Conservation (phyloP, 306 rosid genomes). For the Gastrolobium bilobum region DNA sequence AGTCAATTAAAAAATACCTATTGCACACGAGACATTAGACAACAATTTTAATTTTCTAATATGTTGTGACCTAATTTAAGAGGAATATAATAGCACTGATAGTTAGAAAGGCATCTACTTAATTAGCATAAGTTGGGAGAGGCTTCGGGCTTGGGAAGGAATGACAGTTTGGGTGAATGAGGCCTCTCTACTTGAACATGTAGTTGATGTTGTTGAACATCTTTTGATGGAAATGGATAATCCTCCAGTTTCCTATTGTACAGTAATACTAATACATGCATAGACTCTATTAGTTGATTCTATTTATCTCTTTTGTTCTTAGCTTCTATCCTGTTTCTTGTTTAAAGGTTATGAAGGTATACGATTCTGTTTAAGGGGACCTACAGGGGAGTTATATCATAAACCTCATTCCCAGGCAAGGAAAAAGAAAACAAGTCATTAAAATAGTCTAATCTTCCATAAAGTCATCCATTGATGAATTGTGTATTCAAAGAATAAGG, state of each 20-base stretch:
- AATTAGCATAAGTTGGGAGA: too few species aligned
- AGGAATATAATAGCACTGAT: constrained; percentile 1
- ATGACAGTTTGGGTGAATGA: too few species aligned
- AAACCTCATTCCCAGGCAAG: constrained; percentile 24
- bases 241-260: constrained; percentile 26
- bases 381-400: constrained; percentile 7
- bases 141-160: too few species aligned
- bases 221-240: constrained; percentile 10
- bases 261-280: background rate
- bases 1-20: too few species aligned
- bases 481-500: constrained; percentile 47
- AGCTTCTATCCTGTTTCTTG: background rate
- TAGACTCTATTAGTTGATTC: background rate
- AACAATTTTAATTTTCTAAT: constrained; percentile 21
- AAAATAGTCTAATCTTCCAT: constrained; percentile 8
- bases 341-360: background rate
- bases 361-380: constrained; percentile 1
- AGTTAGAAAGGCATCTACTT: too few species aligned
- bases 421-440: constrained; percentile 31
- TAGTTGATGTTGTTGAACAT: background rate
- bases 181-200: too few species aligned
- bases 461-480: constrained; percentile 40
- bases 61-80: background rate
- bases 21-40: constrained; percentile 6
- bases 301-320: background rate